Conservation (phyloP, 2,329 filamentous ascomycete genomes). For the Talaromyces sp. region DNA sequence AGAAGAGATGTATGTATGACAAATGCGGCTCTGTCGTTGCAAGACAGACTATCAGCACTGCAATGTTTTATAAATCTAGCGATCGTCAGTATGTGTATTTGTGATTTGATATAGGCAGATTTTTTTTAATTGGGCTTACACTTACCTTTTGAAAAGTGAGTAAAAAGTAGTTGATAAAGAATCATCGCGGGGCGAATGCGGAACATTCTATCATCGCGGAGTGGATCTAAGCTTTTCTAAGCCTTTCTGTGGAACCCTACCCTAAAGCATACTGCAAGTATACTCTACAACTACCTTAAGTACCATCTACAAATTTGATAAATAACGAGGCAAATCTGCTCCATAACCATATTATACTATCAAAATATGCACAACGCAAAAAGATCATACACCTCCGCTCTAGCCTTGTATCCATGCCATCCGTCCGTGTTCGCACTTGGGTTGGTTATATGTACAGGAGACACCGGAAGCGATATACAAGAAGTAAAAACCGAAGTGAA, state of each 20-base stretch:
- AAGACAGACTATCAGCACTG: not conserved
- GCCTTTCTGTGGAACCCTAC: not conserved
- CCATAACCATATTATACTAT: not conserved
- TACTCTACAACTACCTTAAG: too few species aligned
- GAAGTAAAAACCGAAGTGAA: not conserved
- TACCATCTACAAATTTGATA: too few species aligned
- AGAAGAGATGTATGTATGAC: not conserved
- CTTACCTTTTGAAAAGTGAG: not conserved
- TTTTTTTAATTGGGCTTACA: not conserved
- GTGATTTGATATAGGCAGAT: not conserved
- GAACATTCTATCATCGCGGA: conserved; percentile 1
- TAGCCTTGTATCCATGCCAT: conserved; percentile 1
- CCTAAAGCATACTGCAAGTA: not conserved
- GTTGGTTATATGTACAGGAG: conserved; percentile 9
- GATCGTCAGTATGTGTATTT: not conserved
- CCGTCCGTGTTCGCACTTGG: not conserved
- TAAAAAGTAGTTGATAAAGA: not conserved
- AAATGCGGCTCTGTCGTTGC: not conserved
- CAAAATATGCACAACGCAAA: not conserved
- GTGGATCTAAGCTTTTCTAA: conserved; percentile 7
- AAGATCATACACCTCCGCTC: not conserved
- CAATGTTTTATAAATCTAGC: not conserved
- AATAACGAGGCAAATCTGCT: too few species aligned
- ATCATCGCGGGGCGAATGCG: not conserved
- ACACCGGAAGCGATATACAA: conserved; percentile 1